phyloP scores from a whole-genome alignment of 306 rosid species.

The Medicago lupulina region DNA sequence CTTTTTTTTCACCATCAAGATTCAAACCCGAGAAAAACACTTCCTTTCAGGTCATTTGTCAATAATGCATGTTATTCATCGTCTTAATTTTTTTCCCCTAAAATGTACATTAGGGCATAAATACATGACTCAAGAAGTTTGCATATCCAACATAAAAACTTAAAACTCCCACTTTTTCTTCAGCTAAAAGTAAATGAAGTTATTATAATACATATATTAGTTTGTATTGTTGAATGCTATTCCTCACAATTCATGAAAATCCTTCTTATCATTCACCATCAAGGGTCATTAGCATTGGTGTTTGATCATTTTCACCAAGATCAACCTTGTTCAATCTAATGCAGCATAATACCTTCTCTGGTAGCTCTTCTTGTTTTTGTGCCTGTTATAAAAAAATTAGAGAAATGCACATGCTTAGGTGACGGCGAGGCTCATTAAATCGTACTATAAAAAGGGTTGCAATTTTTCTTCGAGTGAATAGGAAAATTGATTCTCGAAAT shows the following conservation, averaged over 20 bases:
- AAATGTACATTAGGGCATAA: conserved; percentile 30
- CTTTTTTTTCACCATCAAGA: no score
- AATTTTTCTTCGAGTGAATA: neutral
- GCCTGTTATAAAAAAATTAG: conserved; percentile 55
- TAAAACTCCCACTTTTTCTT: conserved; percentile 7
- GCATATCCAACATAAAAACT: conserved; percentile 6
- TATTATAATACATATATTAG: neutral
- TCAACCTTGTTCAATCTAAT: conserved; percentile 89
- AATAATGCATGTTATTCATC: conserved; percentile 8
- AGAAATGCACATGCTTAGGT: conserved; percentile 10
- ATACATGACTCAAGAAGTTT: conserved; percentile 1
- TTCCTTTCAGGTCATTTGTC: neutral
- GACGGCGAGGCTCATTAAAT: neutral
- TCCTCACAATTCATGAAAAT: conserved; percentile 30
- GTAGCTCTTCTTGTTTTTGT: conserved; percentile 90
- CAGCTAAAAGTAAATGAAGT: neutral
- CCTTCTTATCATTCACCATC: conserved; percentile 47
- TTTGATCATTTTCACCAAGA: conserved; percentile 71
- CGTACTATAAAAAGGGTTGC: neutral
- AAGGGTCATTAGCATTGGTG: conserved; percentile 68
- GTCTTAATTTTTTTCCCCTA: neutral
- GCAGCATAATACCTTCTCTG: conserved; percentile 88
- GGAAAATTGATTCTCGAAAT: no score
- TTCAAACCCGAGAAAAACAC: no score
- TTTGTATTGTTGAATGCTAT: conserved; percentile 21